A percentile compares a stretch with the other conserved stretches of the same genome.
These are phyloP conservation scores for Ophiosphaerella korrae DNA, from an alignment of 2,329 filamentous ascomycete genomes.

Conservation along the genomic window DNA sequence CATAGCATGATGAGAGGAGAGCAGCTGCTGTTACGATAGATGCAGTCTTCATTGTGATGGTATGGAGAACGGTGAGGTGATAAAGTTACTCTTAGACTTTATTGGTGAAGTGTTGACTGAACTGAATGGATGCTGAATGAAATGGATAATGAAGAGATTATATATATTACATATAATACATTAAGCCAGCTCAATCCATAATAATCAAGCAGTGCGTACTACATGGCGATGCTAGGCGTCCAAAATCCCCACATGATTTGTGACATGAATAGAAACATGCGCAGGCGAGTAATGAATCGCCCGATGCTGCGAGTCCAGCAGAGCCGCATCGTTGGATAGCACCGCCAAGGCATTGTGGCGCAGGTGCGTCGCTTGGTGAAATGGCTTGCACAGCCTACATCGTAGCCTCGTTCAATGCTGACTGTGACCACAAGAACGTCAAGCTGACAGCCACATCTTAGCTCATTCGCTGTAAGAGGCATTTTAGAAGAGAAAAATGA, in stretches of 20 bases:
- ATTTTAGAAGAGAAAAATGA: not conserved
- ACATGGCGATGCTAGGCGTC: not conserved
- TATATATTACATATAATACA: not conserved
- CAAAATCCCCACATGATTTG: not conserved
- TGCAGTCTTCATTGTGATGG: conserved; percentile 9
- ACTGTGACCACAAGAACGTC: conserved; percentile 1
- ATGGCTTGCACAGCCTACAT: conserved; percentile 1
- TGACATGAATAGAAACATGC: conserved; percentile 1
- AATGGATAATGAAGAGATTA: not conserved
- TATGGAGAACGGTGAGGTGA: not conserved
- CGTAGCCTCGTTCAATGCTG: not conserved
- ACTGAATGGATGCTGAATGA: not conserved
- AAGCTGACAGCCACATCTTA: not conserved
- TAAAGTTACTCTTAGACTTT: not conserved
- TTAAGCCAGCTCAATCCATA: not conserved
- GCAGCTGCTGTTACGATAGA: conserved; percentile 2
- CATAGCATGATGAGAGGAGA: conserved; percentile 6
- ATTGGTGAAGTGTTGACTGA: not conserved
- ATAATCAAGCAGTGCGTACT: not conserved
- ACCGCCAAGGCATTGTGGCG: not conserved
- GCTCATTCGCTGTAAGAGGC: not conserved
- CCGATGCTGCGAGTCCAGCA: not conserved
- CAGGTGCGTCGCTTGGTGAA: not conserved
- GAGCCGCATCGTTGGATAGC: conserved; percentile 1
- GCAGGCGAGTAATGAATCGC: not conserved